Evolutionary conservation across 257 asterid species (phyloP).

Genomic region (Primulina huaijiensis): DNA sequence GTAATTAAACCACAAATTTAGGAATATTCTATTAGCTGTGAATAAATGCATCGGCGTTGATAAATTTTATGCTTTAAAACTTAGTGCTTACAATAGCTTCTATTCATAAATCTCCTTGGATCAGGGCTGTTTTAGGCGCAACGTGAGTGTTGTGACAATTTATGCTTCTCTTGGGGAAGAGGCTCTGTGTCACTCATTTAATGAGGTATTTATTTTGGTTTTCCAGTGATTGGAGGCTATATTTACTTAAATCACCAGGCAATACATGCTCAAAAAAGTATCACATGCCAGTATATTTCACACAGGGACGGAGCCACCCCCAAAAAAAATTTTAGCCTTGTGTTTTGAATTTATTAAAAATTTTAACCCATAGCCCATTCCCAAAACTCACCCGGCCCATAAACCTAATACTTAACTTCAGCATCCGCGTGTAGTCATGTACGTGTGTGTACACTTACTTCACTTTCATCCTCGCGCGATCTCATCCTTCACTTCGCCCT

Average conservation of each 20-base stretch:
- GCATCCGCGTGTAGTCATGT: too few species aligned
- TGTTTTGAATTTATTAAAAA: too few species aligned
- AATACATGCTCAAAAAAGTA: not conserved
- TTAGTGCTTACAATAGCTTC: slow-evolving; percentile 7
- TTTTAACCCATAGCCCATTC: too few species aligned
- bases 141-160: slow-evolving; percentile 90
- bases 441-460: too few species aligned
- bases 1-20: not conserved
- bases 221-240: slow-evolving; percentile 18
- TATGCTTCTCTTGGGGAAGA: slow-evolving; percentile 97
- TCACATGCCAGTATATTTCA: not conserved
- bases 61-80: too few species aligned
- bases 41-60: not conserved
- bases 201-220: slow-evolving; percentile 62
- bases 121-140: slow-evolving; percentile 97
- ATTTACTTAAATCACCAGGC: slow-evolving; percentile 6
- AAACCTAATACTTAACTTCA: too few species aligned
- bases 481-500: too few species aligned
- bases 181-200: slow-evolving; percentile 89
- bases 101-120: slow-evolving; percentile 27
- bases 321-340: too few species aligned
- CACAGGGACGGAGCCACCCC: too few species aligned
- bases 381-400: too few species aligned
- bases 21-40: not conserved
- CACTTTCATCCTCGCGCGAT: too few species aligned